Percentiles rank a stretch among this genome's conserved stretches.
Evolutionary conservation across 306 rosid genomes (phyloP).

Genomic region (Leucaena leucocephala): DNA sequence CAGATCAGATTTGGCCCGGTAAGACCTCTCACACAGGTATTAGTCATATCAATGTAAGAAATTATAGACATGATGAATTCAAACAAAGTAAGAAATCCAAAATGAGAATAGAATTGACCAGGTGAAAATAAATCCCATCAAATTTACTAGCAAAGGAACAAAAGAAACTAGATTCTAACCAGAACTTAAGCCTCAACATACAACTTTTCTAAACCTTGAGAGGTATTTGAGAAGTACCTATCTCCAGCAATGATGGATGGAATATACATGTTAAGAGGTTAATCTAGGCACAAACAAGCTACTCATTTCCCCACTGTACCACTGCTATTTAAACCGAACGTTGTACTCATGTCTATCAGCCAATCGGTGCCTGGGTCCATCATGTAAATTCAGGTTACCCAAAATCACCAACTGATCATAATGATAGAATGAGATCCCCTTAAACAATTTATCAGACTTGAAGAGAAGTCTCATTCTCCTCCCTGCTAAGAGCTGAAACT

Average conservation of each 20-base stretch:
- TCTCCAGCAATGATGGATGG: constrained; percentile 60
- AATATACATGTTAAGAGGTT: constrained; percentile 73
- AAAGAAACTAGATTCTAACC: constrained; percentile 40
- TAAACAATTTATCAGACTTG: constrained; percentile 34
- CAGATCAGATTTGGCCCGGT: neutral
- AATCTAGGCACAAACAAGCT: constrained; percentile 60
- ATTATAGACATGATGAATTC: constrained; percentile 33
- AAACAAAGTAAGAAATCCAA: constrained; percentile 33
- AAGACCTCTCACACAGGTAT: constrained; percentile 1
- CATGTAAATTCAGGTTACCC: constrained; percentile 42
- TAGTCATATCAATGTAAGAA: constrained; percentile 26
- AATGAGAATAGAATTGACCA: constrained; percentile 41
- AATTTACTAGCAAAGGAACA: constrained; percentile 43
- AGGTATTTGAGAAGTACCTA: constrained; percentile 58
- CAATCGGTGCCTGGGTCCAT: constrained; percentile 43
- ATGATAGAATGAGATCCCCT: constrained; percentile 24
- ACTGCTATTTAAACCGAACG: constrained; percentile 52
- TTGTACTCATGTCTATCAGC: constrained; percentile 39
- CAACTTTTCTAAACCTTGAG: constrained; percentile 61
- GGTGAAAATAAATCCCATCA: constrained; percentile 41
- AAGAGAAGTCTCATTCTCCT: constrained; percentile 47
- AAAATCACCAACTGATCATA: constrained; percentile 35
- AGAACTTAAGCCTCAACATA: constrained; percentile 58
- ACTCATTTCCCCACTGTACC: constrained; percentile 59
- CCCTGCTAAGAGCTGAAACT: constrained; percentile 37